These are phyloP conservation scores for Annulohypoxylon maeteangense DNA, from an alignment of 495 filamentous ascomycete genomes.

Conservation along the genomic window DNA sequence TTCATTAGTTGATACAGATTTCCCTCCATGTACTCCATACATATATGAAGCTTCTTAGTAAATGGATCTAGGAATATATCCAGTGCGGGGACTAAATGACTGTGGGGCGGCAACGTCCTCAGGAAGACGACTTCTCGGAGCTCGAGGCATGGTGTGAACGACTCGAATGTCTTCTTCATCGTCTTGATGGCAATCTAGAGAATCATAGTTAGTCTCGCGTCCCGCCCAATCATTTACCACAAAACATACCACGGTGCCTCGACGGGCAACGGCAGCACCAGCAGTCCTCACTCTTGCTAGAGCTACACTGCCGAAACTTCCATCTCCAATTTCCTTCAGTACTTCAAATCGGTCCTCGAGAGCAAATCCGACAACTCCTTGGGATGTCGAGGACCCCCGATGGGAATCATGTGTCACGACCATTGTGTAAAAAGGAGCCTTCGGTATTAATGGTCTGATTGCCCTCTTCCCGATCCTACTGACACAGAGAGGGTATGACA, in stretches of 20 bases:
- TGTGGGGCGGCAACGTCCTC: slow-evolving; percentile 83
- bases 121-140: slow-evolving; percentile 97
- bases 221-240: neutral
- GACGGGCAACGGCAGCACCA: slow-evolving; percentile 85
- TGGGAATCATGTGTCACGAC: slow-evolving; percentile 74
- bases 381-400: slow-evolving; percentile 64
- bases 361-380: slow-evolving; percentile 55
- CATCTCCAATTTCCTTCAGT: slow-evolving; percentile 97
- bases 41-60: slow-evolving; percentile 95
- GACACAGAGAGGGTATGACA: slow-evolving; percentile 25
- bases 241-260: slow-evolving; percentile 91
- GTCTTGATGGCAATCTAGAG: slow-evolving; percentile 96
- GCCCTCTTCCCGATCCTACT: slow-evolving; percentile 22
- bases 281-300: slow-evolving; percentile 90
- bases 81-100: slow-evolving; percentile 93
- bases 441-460: slow-evolving; percentile 1
- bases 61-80: slow-evolving; percentile 99
- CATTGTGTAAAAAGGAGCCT: slow-evolving; percentile 58
- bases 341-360: slow-evolving; percentile 94
- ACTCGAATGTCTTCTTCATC: slow-evolving; percentile 99
- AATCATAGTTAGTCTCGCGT: slow-evolving; percentile 42
- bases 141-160: slow-evolving; percentile 87
- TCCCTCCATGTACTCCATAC: slow-evolving; percentile 99
- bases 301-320: slow-evolving; percentile 96
- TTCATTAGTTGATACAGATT: slow-evolving; percentile 99